phyloP scores from a whole-genome alignment of 139 green algal species.

The Coelastrella sp. region DNA sequence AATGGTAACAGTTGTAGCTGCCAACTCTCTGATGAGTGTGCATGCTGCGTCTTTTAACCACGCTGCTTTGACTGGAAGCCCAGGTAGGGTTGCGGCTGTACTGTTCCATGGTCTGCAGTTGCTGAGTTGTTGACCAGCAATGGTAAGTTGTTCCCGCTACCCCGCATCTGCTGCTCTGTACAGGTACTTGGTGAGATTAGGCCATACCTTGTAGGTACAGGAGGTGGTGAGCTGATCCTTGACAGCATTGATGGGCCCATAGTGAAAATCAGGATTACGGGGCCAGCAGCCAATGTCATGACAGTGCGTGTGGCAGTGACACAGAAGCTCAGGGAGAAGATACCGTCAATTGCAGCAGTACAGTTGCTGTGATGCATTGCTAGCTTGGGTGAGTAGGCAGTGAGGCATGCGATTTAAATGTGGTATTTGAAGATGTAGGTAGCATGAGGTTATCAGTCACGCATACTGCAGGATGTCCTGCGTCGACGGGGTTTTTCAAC shows the following conservation, averaged over 20 bases:
- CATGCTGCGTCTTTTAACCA: not conserved
- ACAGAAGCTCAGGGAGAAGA: constrained; percentile 99
- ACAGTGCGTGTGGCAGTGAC: constrained; percentile 99
- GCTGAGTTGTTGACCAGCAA: not conserved
- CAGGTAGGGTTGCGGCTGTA: not conserved
- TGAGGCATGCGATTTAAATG: not conserved
- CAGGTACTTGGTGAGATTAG: constrained; percentile 81
- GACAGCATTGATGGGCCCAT: constrained; percentile 93
- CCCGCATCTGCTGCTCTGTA: not conserved
- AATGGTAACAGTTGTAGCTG: not conserved
- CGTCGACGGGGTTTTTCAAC: no score
- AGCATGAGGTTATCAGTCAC: not conserved
- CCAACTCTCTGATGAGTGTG: not conserved
- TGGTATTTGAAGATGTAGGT: not conserved
- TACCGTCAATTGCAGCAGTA: constrained; percentile 96
- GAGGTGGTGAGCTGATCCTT: constrained; percentile 92
- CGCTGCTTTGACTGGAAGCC: not conserved
- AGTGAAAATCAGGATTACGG: constrained; percentile 94
- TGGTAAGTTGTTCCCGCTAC: not conserved
- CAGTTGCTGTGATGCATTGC: constrained; percentile 85
- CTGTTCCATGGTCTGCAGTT: not conserved
- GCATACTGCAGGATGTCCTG: not conserved
- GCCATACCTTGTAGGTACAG: constrained; percentile 96
- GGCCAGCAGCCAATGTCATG: constrained; percentile 95
- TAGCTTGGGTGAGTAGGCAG: not conserved